Evolutionary conservation across 2,329 filamentous ascomycete species (phyloP).

Genomic region (Microdochium paspali): DNA sequence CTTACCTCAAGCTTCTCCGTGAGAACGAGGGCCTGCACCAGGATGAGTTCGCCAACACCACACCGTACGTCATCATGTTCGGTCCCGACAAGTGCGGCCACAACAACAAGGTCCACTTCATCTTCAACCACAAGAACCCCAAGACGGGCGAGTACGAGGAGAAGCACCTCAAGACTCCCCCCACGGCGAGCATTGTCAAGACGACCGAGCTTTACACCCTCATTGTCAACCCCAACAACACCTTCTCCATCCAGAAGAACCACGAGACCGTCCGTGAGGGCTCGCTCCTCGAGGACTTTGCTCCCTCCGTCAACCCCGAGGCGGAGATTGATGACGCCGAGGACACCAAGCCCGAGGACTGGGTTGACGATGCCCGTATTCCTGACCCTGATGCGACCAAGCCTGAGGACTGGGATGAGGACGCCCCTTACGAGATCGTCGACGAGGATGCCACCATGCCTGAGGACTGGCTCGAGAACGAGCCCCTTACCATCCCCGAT

Average conservation of each 20-base stretch:
- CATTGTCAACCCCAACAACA: constrained; percentile 94
- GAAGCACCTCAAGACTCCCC: constrained; percentile 87
- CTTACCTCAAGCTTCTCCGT: constrained; percentile 97
- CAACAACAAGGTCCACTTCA: constrained; percentile 98
- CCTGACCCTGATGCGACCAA: constrained; percentile 87
- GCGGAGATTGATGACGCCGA: constrained; percentile 93
- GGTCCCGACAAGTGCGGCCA: constrained; percentile 98
- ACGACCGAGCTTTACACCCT: constrained; percentile 92
- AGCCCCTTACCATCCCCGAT: constrained; percentile 75
- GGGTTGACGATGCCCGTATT: constrained; percentile 91
- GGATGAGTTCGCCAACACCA: constrained; percentile 96
- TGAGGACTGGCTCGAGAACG: constrained; percentile 91
- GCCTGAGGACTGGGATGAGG: constrained; percentile 98
- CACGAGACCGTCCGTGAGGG: constrained; percentile 82
- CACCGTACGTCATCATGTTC: constrained; percentile 99
- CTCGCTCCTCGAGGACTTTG: constrained; percentile 88
- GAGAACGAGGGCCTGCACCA: constrained; percentile 95
- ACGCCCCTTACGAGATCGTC: constrained; percentile 90
- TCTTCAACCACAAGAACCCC: constrained; percentile 99
- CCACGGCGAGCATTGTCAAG: constrained; percentile 82
- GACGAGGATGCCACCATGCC: constrained; percentile 88
- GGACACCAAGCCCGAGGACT: constrained; percentile 88
- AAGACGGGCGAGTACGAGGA: constrained; percentile 99
- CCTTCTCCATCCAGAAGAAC: constrained; percentile 85
- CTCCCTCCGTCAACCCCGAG: constrained; percentile 82